Conservation (phyloP, 1,139 yeast genomes). For the Protomyces arabidopsidicola region DNA sequence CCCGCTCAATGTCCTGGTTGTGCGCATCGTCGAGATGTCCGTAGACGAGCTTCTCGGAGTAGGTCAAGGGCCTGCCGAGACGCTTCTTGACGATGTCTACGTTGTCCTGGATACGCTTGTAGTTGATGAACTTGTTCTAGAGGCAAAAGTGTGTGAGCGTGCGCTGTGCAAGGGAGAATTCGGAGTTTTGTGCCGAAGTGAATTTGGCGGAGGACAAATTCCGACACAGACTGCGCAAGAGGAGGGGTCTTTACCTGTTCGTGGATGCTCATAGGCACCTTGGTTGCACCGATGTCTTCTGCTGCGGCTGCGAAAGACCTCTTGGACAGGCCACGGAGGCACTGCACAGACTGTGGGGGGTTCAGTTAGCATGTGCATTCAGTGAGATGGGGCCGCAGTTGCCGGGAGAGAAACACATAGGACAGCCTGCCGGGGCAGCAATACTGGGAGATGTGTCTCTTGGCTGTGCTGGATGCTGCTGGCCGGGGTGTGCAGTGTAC, state of each 20-base stretch:
- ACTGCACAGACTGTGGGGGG: background rate
- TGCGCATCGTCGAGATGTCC: slow-evolving; percentile 96
- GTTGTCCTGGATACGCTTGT: slow-evolving; percentile 51
- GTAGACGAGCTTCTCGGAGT: slow-evolving; percentile 93
- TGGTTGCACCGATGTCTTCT: slow-evolving; percentile 24
- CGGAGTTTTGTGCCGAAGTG: background rate
- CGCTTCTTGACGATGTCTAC: slow-evolving; percentile 81
- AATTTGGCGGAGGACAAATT: background rate
- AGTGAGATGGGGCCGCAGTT: background rate
- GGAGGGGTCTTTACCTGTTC: slow-evolving; percentile 8
- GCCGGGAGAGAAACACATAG: background rate
- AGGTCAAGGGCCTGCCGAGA: slow-evolving; percentile 88
- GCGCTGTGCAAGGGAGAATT: background rate
- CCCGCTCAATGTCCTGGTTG: slow-evolving; percentile 88
- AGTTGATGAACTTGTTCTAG: slow-evolving; percentile 29
- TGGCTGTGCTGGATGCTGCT: background rate
- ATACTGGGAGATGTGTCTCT: slow-evolving; percentile 9
- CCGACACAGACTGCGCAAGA: background rate
- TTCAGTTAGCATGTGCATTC: background rate
- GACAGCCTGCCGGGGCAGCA: background rate
- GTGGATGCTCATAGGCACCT: slow-evolving; percentile 25
- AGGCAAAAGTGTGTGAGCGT: background rate
- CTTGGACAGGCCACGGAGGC: slow-evolving; percentile 1
- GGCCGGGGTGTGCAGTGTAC: background rate
- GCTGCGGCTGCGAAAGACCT: slow-evolving; percentile 20